phyloP scores from a whole-genome alignment of 768 basidiomycete species.

The Phallus indusiatus region DNA sequence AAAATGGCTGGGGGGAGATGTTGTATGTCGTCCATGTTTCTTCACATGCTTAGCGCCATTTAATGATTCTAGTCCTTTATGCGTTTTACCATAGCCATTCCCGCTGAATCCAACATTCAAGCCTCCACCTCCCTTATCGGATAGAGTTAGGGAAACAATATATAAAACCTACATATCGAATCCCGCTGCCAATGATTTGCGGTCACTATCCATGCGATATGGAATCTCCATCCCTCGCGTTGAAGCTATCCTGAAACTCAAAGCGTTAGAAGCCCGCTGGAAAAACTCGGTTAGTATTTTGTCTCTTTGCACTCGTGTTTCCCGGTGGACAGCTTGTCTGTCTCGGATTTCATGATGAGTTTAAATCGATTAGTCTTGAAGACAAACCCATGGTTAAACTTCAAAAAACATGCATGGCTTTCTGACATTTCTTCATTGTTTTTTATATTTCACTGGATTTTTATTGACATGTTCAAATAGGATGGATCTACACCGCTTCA shows the following conservation, averaged over 20 bases:
- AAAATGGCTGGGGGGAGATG: slow-evolving; percentile 5
- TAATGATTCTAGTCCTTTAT: slow-evolving; percentile 8
- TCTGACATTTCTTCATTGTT: slow-evolving; percentile 20
- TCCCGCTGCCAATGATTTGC: slow-evolving; percentile 45
- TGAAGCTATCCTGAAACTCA: slow-evolving; percentile 74
- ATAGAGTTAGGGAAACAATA: slow-evolving; percentile 44
- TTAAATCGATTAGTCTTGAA: slow-evolving; percentile 93
- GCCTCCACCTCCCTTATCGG: slow-evolving; percentile 69
- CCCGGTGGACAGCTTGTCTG: slow-evolving; percentile 13
- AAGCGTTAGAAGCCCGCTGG: slow-evolving; percentile 66
- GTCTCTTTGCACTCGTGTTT: slow-evolving; percentile 2
- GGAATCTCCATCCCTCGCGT: slow-evolving; percentile 69
- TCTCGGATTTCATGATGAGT: slow-evolving; percentile 43
- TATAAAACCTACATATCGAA: slow-evolving; percentile 54
- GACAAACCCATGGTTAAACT: slow-evolving; percentile 66
- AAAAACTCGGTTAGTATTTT: slow-evolving; percentile 45
- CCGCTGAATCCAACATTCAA: slow-evolving; percentile 78
- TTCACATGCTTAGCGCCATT: not conserved
- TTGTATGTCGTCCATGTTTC: not conserved
- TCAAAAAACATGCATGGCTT: slow-evolving; percentile 30
- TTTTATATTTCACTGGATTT: not conserved
- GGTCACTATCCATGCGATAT: slow-evolving; percentile 50
- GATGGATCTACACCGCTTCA: slow-evolving; percentile 54
- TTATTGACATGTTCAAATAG: slow-evolving; percentile 3
- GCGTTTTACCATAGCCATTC: slow-evolving; percentile 52